Percentiles rank a stretch among this genome's conserved stretches.
phyloP scores from a whole-genome alignment of 2,329 filamentous ascomycete genomes.

The Fusarium xyrophilum region DNA sequence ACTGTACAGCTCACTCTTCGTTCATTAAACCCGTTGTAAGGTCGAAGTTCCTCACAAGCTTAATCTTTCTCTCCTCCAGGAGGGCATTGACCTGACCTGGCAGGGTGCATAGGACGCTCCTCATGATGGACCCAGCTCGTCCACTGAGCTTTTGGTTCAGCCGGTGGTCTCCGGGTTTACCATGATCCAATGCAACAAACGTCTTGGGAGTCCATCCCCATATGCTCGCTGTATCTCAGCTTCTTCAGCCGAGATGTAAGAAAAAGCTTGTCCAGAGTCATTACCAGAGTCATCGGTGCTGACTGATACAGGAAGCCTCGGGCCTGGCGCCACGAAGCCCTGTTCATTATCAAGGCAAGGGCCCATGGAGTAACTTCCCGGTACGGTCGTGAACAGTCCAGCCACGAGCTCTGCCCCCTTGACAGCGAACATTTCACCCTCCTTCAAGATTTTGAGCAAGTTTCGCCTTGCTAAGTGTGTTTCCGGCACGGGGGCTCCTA shows the following conservation, averaged over 20 bases:
- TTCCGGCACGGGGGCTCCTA: background rate
- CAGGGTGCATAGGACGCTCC: background rate
- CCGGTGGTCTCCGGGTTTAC: background rate
- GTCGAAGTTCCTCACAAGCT: background rate
- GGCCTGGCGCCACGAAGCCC: background rate
- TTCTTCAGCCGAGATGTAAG: background rate
- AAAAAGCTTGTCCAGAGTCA: background rate
- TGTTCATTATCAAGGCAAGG: background rate
- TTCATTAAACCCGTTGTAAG: background rate
- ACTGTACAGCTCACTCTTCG: background rate
- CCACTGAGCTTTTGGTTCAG: background rate
- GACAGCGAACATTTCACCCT: background rate
- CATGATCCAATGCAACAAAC: background rate
- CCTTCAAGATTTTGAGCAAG: background rate
- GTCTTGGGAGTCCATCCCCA: background rate
- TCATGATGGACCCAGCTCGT: background rate
- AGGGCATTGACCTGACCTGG: background rate
- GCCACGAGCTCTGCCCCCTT: background rate
- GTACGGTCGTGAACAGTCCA: background rate
- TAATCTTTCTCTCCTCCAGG: background rate
- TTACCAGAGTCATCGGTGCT: background rate
- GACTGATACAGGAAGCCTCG: background rate
- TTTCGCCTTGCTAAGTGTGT: background rate
- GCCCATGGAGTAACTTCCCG: background rate
- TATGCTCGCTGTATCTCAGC: background rate